Conservation (phyloP, 306 rosid genomes). For the Gynostemma pentaphyllum region DNA sequence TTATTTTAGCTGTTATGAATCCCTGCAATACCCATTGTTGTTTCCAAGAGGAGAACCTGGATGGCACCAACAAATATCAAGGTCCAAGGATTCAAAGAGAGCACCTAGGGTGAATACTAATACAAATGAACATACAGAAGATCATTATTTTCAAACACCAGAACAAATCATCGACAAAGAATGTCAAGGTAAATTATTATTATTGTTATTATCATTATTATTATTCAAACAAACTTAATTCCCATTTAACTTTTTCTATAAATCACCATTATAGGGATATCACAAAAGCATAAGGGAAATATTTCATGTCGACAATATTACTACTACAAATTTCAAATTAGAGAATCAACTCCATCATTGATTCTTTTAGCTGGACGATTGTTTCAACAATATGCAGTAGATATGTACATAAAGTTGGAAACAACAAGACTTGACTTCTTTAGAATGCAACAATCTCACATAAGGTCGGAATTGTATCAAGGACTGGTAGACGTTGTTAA, state of each 20-base stretch:
- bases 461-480: background rate
- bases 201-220: background rate
- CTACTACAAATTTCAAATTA: background rate
- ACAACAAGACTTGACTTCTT: background rate
- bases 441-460: background rate
- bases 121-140: background rate
- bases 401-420: background rate
- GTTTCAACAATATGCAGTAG: background rate
- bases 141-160: background rate
- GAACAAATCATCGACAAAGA: background rate
- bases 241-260: background rate
- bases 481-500: too few relatives aligned
- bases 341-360: background rate
- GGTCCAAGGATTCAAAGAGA: background rate
- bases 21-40: background rate
- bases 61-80: background rate
- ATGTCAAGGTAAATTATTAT: background rate
- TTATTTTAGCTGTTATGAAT: background rate
- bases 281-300: background rate
- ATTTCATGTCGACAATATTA: background rate
- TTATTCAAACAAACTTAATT: too few relatives aligned
- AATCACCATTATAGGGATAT: background rate
- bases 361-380: background rate
- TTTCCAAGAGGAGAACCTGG: background rate
- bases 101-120: background rate